Base-by-base conservation (phyloP, 2,329 filamentous ascomycete genomes). In the Aspergillus clavatus region DNA sequence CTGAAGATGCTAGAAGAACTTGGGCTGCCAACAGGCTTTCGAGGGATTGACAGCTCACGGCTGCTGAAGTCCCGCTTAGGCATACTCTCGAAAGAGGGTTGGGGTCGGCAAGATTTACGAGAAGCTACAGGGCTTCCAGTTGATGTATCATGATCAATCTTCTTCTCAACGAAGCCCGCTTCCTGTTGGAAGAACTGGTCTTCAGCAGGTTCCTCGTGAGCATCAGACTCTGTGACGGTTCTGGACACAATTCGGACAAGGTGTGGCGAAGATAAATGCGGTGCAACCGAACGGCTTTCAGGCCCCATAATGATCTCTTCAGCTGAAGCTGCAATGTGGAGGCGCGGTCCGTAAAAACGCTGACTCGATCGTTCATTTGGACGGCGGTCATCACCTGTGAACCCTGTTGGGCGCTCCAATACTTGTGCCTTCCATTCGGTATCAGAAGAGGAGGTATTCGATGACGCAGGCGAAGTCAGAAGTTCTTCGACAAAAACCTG, bases 301-400 rank as follows among this genome's bases (percentile, higher is more conserved):
- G 42, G 38, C 10, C 60, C 60, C 56, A 61, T 59, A 10, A 63
- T 58, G 4, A 63, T 41, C 10, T 53, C 42, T 18, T 62, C 54
- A 7, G 62, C 63, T 27, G 53, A 59, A 3, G 53, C 28, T 0
- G 61, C 57, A 14, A 65, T 58, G 24, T 42, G 57, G 14, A 65
- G 49, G 14, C 33, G 57, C 21, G 61, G 61, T 1, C 59, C 56
- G 16, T 47, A 33, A n/a, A 35, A 27, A 22, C 46, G 43, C 22
- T 47, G 45, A 4, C 40, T 46, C 14, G 51, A 19, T 23, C 26
- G 40, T 5, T 40, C 24, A 10, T 47, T 35, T 4, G 14, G 38
- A 22, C 47, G 52, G 12, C 52, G 51, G 43, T 57, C 59, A 24
- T 62, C 54, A 4, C 61, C 60, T 23, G 55, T 61, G 31, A 57